Evolutionary conservation across 441 rosid species (phyloP).

Genomic region (Pelargonium australe): DNA sequence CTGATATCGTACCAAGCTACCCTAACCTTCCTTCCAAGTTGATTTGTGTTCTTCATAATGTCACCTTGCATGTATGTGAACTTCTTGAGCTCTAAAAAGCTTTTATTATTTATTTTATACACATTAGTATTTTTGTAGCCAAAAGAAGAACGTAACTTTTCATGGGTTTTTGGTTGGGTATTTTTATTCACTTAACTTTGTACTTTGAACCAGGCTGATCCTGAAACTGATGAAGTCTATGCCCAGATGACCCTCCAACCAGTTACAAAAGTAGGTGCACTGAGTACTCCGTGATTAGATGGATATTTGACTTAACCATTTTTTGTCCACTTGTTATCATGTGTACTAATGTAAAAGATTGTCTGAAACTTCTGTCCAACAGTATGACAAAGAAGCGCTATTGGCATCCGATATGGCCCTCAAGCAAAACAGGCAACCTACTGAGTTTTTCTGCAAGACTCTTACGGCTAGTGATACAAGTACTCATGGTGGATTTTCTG

Average conservation of each 20-base stretch:
- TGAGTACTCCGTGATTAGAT: neutral
- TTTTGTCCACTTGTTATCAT: slow-evolving; percentile 18
- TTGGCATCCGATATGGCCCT: slow-evolving; percentile 79
- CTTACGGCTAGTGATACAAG: slow-evolving; percentile 66
- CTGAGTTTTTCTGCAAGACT: slow-evolving; percentile 91
- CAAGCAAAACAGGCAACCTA: slow-evolving; percentile 56
- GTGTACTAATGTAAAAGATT: slow-evolving; percentile 15
- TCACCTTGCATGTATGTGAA: slow-evolving; percentile 66
- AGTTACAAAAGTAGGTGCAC: slow-evolving; percentile 51
- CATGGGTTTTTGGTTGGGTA: neutral
- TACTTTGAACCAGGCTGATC: slow-evolving; percentile 56
- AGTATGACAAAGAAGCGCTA: slow-evolving; percentile 85
- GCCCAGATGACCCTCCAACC: slow-evolving; percentile 99
- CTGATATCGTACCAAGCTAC: slow-evolving; percentile 69
- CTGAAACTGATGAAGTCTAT: slow-evolving; percentile 92
- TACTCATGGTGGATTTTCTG: slow-evolving; percentile 97
- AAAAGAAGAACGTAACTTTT: neutral
- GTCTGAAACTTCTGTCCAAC: slow-evolving; percentile 24
- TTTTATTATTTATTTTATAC: neutral
- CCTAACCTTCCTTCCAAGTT: slow-evolving; percentile 85
- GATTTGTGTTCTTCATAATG: slow-evolving; percentile 72
- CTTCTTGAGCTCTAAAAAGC: neutral
- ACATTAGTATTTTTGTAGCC: neutral
- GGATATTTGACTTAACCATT: neutral
- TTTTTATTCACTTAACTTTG: slow-evolving; percentile 2